These are phyloP conservation scores for Phyllosticta ampelicida DNA, from an alignment of 2,329 filamentous ascomycete genomes.

Conservation along the genomic window DNA sequence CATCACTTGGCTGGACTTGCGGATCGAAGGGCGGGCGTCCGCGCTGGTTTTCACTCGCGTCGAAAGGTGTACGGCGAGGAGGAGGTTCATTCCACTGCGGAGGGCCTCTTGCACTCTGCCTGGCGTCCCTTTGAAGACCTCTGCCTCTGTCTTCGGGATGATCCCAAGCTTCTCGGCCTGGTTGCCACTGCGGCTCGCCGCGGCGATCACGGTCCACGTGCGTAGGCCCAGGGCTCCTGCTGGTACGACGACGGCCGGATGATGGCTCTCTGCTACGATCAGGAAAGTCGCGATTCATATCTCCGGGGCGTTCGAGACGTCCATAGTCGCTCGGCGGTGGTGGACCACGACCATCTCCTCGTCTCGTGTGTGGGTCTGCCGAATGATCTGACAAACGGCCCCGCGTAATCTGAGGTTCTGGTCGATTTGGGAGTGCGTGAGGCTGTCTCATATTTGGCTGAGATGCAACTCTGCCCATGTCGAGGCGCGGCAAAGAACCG, in stretches of 20 bases:
- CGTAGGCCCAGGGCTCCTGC: conserved; percentile 28
- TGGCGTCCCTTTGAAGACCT: conserved; percentile 21
- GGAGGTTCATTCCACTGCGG: conserved; percentile 6
- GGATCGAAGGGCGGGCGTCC: conserved; percentile 21
- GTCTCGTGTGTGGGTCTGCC: conserved; percentile 22
- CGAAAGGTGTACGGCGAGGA: conserved; percentile 3
- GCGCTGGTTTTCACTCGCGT: conserved; percentile 1
- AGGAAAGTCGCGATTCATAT: conserved; percentile 21
- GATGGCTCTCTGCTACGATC: conserved; percentile 30
- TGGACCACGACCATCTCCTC: conserved; percentile 22
- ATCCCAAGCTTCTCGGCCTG: conserved; percentile 21
- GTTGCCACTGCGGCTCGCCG: conserved; percentile 18
- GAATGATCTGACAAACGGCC: conserved; percentile 21
- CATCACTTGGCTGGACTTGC: conserved; percentile 17
- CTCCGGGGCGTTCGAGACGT: conserved; percentile 33
- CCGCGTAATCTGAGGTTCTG: conserved; percentile 46
- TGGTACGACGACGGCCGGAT: conserved; percentile 27
- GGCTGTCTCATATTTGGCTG: conserved; percentile 13
- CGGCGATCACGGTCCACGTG: conserved; percentile 20
- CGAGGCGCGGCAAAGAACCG: conserved; percentile 13
- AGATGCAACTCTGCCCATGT: background rate
- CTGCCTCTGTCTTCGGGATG: conserved; percentile 26
- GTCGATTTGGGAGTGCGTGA: conserved; percentile 45
- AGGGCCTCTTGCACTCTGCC: conserved; percentile 13
- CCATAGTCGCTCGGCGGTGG: conserved; percentile 30